Evolutionary conservation across 305 asterid genomes (phyloP).

Genomic region (Withania somnifera): DNA sequence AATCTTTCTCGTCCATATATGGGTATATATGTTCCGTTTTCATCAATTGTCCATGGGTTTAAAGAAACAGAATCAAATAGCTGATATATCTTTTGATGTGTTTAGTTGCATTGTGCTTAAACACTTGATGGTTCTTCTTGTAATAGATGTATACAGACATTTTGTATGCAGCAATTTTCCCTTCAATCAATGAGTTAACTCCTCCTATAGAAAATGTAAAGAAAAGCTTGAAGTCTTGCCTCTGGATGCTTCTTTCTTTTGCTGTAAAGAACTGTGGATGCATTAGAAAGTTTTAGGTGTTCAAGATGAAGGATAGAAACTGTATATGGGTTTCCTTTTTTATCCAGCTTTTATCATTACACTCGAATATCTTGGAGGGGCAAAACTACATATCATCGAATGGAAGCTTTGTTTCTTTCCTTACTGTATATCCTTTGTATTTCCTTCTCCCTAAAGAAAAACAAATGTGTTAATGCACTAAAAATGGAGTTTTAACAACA

Average conservation of each 20-base stretch:
- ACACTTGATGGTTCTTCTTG: not conserved
- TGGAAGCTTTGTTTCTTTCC: not conserved
- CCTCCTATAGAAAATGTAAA: not conserved
- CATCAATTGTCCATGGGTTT: not conserved
- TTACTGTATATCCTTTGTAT: conserved; percentile 1
- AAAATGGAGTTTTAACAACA: not conserved
- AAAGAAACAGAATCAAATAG: not conserved
- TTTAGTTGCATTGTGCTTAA: not conserved
- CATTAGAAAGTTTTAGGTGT: not conserved
- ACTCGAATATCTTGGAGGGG: not conserved
- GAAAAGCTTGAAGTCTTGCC: not conserved
- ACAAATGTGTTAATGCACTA: not conserved
- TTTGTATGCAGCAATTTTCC: not conserved
- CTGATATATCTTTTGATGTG: not conserved
- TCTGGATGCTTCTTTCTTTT: not conserved
- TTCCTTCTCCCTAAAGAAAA: conserved; percentile 10
- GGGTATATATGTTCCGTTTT: not conserved
- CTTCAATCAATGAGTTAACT: not conserved
- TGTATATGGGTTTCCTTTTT: not conserved
- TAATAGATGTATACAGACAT: not conserved
- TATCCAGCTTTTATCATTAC: not conserved
- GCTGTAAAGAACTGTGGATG: not conserved
- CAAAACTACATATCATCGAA: not conserved
- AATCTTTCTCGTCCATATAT: not conserved
- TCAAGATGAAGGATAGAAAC: not conserved